Percentiles rank a stretch among this genome's conserved stretches.
These are phyloP conservation scores for Hortaea sp. DNA, from an alignment of 2,329 filamentous ascomycete genomes.

Conservation along the genomic window DNA sequence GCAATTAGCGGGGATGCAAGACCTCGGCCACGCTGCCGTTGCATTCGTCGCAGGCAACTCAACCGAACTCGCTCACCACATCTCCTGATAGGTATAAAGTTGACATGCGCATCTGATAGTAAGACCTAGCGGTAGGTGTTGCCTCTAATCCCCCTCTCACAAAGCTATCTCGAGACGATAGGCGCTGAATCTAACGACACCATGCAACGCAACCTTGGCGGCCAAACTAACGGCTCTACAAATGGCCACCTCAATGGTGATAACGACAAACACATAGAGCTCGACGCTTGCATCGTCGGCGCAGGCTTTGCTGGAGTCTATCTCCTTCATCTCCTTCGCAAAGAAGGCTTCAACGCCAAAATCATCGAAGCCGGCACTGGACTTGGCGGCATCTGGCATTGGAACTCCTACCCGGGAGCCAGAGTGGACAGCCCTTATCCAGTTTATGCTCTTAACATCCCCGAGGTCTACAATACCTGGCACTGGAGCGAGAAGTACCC, in stretches of 20 bases:
- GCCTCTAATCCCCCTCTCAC: too few relatives aligned
- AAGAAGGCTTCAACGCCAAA: constrained; percentile 18
- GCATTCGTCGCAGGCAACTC: too few relatives aligned
- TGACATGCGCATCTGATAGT: too few relatives aligned
- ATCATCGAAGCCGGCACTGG: constrained; percentile 19
- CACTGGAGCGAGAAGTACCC: constrained; percentile 10
- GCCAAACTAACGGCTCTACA: too few relatives aligned
- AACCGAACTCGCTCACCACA: too few relatives aligned
- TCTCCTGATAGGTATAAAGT: too few relatives aligned
- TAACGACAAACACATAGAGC: constrained; percentile 31
- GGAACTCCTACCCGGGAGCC: constrained; percentile 23
- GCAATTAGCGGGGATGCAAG: too few relatives aligned
- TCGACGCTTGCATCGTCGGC: constrained; percentile 34
- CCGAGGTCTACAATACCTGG: constrained; percentile 13
- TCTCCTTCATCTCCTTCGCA: constrained; percentile 9
- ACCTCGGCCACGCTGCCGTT: too few relatives aligned
- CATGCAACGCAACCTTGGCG: too few relatives aligned
- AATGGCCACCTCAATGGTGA: neutral
- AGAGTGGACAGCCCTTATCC: constrained; percentile 30
- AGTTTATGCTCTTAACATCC: constrained; percentile 8
- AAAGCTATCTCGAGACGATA: too few relatives aligned
- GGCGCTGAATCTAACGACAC: neutral
- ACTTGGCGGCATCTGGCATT: constrained; percentile 21
- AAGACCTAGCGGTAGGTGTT: too few relatives aligned
- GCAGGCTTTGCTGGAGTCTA: constrained; percentile 22